Conservation (phyloP, 2,329 filamentous ascomycete species). For the Alternaria sp. region DNA sequence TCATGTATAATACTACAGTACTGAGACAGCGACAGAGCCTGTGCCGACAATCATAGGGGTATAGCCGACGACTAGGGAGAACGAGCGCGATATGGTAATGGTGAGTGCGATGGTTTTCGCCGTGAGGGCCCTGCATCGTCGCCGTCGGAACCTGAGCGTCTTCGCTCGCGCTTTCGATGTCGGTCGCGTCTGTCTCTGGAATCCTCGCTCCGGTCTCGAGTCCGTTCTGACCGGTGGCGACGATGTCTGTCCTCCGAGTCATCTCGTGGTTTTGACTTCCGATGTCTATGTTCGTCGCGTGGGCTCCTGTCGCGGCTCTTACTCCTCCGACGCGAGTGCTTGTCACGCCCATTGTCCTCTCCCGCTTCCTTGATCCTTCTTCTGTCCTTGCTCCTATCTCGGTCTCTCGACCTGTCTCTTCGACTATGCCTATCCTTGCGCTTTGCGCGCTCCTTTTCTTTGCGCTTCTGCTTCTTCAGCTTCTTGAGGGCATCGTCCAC, state of each 20-base stretch:
- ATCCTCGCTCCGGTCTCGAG: constrained; percentile 19
- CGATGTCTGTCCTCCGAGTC: constrained; percentile 16
- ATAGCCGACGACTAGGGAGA: constrained; percentile 8
- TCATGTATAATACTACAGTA: not conserved
- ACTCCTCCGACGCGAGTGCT: constrained; percentile 20
- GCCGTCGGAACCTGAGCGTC: constrained; percentile 9
- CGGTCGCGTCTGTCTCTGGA: constrained; percentile 13
- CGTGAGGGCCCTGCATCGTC: constrained; percentile 12
- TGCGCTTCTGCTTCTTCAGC: constrained; percentile 56
- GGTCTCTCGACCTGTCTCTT: constrained; percentile 32
- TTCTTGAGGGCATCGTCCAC: constrained; percentile 72
- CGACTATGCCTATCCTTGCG: constrained; percentile 36
- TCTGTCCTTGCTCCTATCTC: constrained; percentile 26
- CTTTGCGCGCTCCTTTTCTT: constrained; percentile 57
- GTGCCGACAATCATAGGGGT: not conserved
- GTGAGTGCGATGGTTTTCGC: constrained; percentile 19
- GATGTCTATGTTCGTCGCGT: constrained; percentile 14
- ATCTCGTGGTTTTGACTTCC: constrained; percentile 8
- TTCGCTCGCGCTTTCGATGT: constrained; percentile 16
- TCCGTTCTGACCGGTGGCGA: constrained; percentile 18
- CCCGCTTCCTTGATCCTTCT: constrained; percentile 29
- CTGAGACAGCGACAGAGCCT: not conserved
- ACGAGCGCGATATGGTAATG: constrained; percentile 26
- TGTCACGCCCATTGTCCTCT: constrained; percentile 13
- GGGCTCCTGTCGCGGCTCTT: constrained; percentile 20